These are phyloP conservation scores for Penicillium nordicum DNA, from an alignment of 2,329 filamentous ascomycete genomes.

Conservation along the genomic window DNA sequence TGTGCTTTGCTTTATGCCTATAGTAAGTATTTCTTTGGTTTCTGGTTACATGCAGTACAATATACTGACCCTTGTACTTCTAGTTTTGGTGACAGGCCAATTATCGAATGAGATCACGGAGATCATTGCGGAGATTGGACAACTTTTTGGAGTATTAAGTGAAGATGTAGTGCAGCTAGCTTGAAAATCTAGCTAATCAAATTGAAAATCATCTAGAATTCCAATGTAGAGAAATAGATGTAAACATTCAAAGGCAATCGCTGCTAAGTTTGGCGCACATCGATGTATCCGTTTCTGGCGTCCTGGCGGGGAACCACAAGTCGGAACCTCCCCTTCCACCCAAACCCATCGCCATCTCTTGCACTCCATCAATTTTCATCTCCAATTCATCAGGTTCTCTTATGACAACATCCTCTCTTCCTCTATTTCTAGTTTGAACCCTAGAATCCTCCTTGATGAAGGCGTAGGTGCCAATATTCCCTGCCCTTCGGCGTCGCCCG, in stretches of 20 bases:
- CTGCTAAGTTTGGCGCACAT: slow-evolving; percentile 10
- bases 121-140: slow-evolving; percentile 56
- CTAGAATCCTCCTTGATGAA: slow-evolving; percentile 35
- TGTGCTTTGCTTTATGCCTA: slow-evolving; percentile 93
- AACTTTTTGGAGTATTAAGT: slow-evolving; percentile 59
- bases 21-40: slow-evolving; percentile 47
- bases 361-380: slow-evolving; percentile 24
- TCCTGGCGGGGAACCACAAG: slow-evolving; percentile 29
- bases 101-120: slow-evolving; percentile 54
- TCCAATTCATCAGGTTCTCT: slow-evolving; percentile 19
- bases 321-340: slow-evolving; percentile 29
- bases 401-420: slow-evolving; percentile 7
- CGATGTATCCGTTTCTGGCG: slow-evolving; percentile 24
- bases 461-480: slow-evolving; percentile 32
- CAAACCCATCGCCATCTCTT: slow-evolving; percentile 25
- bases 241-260: slow-evolving; percentile 29
- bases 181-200: slow-evolving; percentile 24
- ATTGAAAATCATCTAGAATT: not conserved
- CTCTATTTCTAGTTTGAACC: slow-evolving; percentile 11
- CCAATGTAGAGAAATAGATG: not conserved
- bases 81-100: slow-evolving; percentile 61
- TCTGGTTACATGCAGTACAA: not conserved
- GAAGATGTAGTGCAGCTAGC: slow-evolving; percentile 60
- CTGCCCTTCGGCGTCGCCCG: slow-evolving; percentile 41
- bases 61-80: slow-evolving; percentile 4